Conservation (phyloP, 345 rosid genomes). For the Hibiscus syriacus region DNA sequence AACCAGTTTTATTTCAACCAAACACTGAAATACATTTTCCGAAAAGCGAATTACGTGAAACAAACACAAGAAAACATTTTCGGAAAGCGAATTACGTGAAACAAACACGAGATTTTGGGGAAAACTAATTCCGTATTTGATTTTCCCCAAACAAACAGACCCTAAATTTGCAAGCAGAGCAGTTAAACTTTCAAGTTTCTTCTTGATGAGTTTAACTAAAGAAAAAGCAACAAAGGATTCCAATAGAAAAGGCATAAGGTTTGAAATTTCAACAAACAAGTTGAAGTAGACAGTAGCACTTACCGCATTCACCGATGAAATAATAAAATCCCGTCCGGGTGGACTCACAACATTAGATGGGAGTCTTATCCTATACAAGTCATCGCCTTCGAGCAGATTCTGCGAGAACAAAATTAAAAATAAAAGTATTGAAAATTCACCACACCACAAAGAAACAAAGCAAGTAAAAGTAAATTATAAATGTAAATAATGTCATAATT, state of each 20-base stretch:
- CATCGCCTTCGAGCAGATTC: constrained; percentile 72
- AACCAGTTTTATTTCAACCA: too few species aligned
- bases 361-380: constrained; percentile 73
- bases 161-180: too few species aligned
- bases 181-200: too few species aligned
- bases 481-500: constrained; percentile 24
- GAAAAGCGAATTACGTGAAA: too few species aligned
- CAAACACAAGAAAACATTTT: too few species aligned
- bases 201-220: too few species aligned
- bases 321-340: constrained; percentile 60
- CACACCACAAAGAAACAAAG: neutral
- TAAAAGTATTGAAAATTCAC: neutral
- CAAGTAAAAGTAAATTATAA: neutral
- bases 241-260: too few species aligned
- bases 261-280: neutral
- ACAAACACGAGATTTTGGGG: neutral
- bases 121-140: too few species aligned
- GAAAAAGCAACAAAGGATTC: too few species aligned
- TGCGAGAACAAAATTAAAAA: constrained; percentile 20
- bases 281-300: constrained; percentile 19
- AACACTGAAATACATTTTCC: too few species aligned
- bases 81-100: too few species aligned
- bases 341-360: constrained; percentile 79
- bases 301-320: constrained; percentile 85
- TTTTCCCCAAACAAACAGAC: too few species aligned